A percentile compares a stretch with the other conserved stretches of the same genome.
phyloP scores from a whole-genome alignment of 2,329 filamentous ascomycete genomes.

The Colletotrichum magnum region DNA sequence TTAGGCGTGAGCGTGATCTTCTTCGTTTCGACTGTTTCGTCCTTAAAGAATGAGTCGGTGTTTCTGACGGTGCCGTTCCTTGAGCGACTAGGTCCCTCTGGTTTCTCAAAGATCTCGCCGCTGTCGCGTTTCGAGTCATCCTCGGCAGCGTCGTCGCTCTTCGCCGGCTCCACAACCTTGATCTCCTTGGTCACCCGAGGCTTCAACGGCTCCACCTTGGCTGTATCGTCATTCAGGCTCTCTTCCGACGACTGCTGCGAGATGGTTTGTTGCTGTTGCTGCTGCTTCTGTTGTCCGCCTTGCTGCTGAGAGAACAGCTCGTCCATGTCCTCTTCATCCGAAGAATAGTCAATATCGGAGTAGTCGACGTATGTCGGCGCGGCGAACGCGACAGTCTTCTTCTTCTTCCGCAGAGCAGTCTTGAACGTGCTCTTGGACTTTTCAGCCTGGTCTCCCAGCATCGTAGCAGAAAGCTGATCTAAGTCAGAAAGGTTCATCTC shows the following conservation, averaged over 20 bases:
- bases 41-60: conserved; percentile 97
- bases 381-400: conserved; percentile 90
- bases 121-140: conserved; percentile 64
- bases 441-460: conserved; percentile 76
- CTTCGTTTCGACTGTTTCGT: conserved; percentile 93
- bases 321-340: conserved; percentile 77
- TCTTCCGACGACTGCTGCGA: conserved; percentile 49
- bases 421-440: conserved; percentile 88
- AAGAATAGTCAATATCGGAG: conserved; percentile 88
- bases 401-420: conserved; percentile 84
- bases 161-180: conserved; percentile 49
- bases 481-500: conserved; percentile 46
- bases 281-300: conserved; percentile 49
- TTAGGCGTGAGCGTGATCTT: conserved; percentile 98
- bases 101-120: conserved; percentile 77
- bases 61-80: conserved; percentile 90
- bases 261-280: conserved; percentile 46
- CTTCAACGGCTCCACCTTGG: conserved; percentile 70
- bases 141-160: conserved; percentile 51
- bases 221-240: conserved; percentile 63
- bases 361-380: conserved; percentile 90
- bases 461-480: conserved; percentile 70
- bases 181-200: conserved; percentile 60
- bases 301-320: conserved; percentile 57
- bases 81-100: conserved; percentile 72